phyloP scores from a whole-genome alignment of 805 yeast genomes.

The Lipomyces starkeyi region DNA sequence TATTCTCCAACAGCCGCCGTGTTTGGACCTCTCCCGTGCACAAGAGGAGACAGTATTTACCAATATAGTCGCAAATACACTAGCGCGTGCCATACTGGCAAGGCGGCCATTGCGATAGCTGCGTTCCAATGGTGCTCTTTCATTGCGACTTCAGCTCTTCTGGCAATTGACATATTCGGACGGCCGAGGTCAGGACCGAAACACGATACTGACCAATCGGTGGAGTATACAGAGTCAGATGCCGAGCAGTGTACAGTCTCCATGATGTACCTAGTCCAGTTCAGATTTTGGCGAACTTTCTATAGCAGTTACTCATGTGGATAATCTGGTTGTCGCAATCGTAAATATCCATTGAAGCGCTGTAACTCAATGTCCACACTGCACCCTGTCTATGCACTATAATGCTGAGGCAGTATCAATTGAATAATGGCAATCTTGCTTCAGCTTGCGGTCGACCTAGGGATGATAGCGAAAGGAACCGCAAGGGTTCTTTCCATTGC shows the following conservation, averaged over 20 bases:
- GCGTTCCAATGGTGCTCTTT: conserved; percentile 33
- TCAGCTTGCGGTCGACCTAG: not conserved
- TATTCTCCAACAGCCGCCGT: conserved; percentile 6
- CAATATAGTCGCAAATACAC: not conserved
- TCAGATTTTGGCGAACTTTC: too few relatives aligned
- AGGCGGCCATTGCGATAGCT: conserved; percentile 36
- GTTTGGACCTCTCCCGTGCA: conserved; percentile 2
- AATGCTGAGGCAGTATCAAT: not conserved
- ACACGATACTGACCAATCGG: not conserved
- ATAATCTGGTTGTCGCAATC: too few relatives aligned
- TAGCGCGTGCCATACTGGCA: conserved; percentile 31
- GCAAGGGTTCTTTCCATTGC: not conserved
- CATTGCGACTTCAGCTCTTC: conserved; percentile 13
- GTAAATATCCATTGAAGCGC: not conserved
- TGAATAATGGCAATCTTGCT: not conserved
- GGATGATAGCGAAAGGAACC: not conserved
- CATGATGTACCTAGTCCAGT: not conserved
- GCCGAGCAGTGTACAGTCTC: not conserved
- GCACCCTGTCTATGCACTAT: not conserved
- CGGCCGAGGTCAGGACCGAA: not conserved
- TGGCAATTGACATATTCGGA: conserved; percentile 14
- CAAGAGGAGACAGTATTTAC: too few relatives aligned
- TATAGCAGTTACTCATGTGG: too few relatives aligned
- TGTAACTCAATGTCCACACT: not conserved
- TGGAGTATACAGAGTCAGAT: not conserved